A percentile compares a stretch with the other conserved stretches of the same genome.
These are phyloP conservation scores for Tephrocybe sp. DNA, from an alignment of 768 basidiomycete species.

Conservation along the genomic window DNA sequence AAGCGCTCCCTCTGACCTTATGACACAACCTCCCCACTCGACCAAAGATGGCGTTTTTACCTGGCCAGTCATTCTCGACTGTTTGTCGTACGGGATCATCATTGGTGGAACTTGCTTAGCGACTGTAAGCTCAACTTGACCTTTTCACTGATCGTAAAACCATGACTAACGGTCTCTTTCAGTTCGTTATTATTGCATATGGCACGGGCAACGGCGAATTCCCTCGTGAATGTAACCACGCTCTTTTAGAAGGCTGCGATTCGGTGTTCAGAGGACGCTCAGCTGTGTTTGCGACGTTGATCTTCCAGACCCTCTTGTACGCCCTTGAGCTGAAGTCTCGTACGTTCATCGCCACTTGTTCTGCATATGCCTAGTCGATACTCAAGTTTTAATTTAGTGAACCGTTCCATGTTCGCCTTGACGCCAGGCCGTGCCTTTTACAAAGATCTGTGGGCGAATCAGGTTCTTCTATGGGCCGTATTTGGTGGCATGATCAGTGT, in stretches of 20 bases:
- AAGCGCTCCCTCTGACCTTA: constrained; percentile 48
- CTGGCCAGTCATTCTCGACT: constrained; percentile 37
- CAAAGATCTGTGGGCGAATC: constrained; percentile 35
- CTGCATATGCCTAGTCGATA: background rate
- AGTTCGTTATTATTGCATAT: constrained; percentile 39
- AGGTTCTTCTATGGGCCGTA: constrained; percentile 34
- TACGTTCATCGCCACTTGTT: constrained; percentile 19
- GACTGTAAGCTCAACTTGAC: constrained; percentile 25
- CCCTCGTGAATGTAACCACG: constrained; percentile 32
- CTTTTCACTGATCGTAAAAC: background rate
- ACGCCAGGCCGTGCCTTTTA: constrained; percentile 34
- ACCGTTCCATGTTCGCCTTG: constrained; percentile 36
- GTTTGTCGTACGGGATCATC: constrained; percentile 34
- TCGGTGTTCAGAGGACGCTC: constrained; percentile 36
- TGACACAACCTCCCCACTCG: constrained; percentile 44
- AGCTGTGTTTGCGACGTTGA: constrained; percentile 36
- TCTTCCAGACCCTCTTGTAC: constrained; percentile 36
- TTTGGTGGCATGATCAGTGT: constrained; percentile 35
- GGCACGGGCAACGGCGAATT: constrained; percentile 32
- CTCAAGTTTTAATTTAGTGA: constrained; percentile 22
- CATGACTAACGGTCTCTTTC: background rate
- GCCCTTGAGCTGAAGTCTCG: constrained; percentile 38
- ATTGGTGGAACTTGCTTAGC: constrained; percentile 35
- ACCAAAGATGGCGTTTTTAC: constrained; percentile 37
- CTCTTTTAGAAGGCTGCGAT: constrained; percentile 22